Evolutionary conservation across 2,329 filamentous ascomycete species (phyloP).

Genomic region (Gaeumannomyces tritici): DNA sequence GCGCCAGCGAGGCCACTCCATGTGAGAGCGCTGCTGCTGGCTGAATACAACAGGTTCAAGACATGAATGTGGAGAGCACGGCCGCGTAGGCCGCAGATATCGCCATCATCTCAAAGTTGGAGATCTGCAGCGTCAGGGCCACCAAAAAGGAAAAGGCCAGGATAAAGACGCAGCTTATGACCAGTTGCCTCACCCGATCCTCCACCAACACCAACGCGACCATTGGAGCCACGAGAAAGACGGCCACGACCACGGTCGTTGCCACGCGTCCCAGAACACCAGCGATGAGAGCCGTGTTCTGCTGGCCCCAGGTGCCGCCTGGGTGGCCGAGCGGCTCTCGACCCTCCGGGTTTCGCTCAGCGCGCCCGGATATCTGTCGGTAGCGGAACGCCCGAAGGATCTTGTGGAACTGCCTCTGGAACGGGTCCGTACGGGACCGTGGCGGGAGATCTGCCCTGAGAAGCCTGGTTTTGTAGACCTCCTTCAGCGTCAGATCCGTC

Average conservation of each 20-base stretch:
- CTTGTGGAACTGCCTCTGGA: constrained; percentile 10
- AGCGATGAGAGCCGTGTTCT: background rate
- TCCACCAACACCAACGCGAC: background rate
- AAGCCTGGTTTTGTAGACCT: constrained; percentile 22
- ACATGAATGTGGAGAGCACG: constrained; percentile 9
- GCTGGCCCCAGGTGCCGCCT: background rate
- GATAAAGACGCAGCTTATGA: constrained; percentile 7
- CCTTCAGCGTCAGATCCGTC: constrained; percentile 16
- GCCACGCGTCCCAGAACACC: background rate
- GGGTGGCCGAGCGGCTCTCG: background rate
- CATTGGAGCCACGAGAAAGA: background rate
- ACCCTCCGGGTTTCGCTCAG: background rate
- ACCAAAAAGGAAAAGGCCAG: constrained; percentile 10
- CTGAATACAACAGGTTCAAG: background rate
- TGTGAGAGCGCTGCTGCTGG: too few species aligned
- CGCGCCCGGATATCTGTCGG: background rate
- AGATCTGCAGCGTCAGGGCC: constrained; percentile 11
- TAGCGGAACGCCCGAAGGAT: constrained; percentile 8
- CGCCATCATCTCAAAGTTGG: constrained; percentile 15
- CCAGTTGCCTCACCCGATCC: background rate
- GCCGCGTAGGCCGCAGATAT: constrained; percentile 15
- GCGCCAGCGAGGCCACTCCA: too few species aligned
- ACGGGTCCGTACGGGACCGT: constrained; percentile 10
- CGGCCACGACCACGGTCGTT: background rate
- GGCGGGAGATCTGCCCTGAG: constrained; percentile 19